phyloP scores from a whole-genome alignment of 1,284 basidiomycete species.

The Xerocomus cyaneibrunnescens region DNA sequence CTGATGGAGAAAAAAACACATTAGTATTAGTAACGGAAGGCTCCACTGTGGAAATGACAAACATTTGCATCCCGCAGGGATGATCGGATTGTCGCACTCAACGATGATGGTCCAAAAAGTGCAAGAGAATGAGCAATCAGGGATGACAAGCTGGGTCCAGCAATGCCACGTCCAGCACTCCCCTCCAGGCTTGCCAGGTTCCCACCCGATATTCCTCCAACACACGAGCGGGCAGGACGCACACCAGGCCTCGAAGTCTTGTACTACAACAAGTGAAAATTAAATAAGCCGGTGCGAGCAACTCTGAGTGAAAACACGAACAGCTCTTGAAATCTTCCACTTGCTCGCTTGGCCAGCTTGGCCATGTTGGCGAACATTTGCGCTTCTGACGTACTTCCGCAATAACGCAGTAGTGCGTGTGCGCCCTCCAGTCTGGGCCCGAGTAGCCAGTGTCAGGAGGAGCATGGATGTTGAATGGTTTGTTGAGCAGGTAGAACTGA shows the following conservation, averaged over 20 bases:
- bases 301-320: slow-evolving; percentile 3
- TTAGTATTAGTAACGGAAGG: not conserved
- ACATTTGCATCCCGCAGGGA: slow-evolving; percentile 6
- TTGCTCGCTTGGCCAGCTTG: slow-evolving; percentile 10
- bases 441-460: not conserved
- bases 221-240: not conserved
- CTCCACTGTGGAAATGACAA: not conserved
- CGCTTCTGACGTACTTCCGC: slow-evolving; percentile 15
- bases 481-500: slow-evolving; percentile 11
- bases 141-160: slow-evolving; percentile 2
- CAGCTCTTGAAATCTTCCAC: not conserved
- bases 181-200: not conserved
- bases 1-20: not conserved
- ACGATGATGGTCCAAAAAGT: slow-evolving; percentile 12
- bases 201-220: slow-evolving; percentile 11
- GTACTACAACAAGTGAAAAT: not conserved
- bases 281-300: not conserved
- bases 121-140: not conserved
- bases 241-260: slow-evolving; percentile 6
- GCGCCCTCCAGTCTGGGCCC: not conserved
- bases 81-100: slow-evolving; percentile 7
- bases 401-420: slow-evolving; percentile 11
- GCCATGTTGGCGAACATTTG: not conserved
- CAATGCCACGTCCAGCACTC: slow-evolving; percentile 3
- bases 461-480: not conserved